Base-by-base conservation (phyloP, 768 basidiomycete species). In the Leccinum sublutescens region DNA sequence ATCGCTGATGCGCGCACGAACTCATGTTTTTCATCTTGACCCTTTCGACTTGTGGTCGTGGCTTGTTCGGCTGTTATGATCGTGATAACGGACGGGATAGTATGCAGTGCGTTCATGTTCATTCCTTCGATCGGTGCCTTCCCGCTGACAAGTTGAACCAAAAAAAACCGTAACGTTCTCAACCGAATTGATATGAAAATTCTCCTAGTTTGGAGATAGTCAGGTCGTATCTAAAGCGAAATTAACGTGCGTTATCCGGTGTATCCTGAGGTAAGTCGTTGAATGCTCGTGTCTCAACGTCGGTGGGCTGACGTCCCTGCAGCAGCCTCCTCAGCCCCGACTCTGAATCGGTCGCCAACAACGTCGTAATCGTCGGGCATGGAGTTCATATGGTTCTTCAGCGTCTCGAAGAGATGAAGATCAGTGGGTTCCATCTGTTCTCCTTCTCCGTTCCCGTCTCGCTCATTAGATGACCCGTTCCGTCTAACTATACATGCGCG, bases 261-360 rank as follows among this genome's bases (percentile, higher is more conserved):
- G 87, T 17, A 72, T 89, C 57, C 82, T 93, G 64, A 89, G 86
- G 89, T 86, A 70, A 53, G 73, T 57, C 34, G n/a, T 45, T 48
- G 27, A 47, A 14, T 45, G 21, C 57, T 33, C 50, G 34, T 56
- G 45, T 21, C 33, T 27, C 61, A 62, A 29, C 19, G n/a, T 15
- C 54, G 53, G 49, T 23, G 27, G 15, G 11, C n/a, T 36, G 3
- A 62, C 8, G 7, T 27, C 56, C 14, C 27, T 52, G 61, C 75
- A 91, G 89, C 64, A 88, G 87, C 66, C 80, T 92, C 21, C 76
- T 83, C 6, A 88, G 85, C 64, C 91, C 91, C 0, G 90, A 92
- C 66, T 86, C 88, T 1, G 91, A 93, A 66, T 87, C 83, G 14
- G 73, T 77, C 1, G 69, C 87, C 23, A 93, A 93, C 66, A 77